Percentiles rank a stretch among this genome's conserved stretches.
Evolutionary conservation across 768 basidiomycete genomes (phyloP).

Genomic region (Tulasnella sp.): DNA sequence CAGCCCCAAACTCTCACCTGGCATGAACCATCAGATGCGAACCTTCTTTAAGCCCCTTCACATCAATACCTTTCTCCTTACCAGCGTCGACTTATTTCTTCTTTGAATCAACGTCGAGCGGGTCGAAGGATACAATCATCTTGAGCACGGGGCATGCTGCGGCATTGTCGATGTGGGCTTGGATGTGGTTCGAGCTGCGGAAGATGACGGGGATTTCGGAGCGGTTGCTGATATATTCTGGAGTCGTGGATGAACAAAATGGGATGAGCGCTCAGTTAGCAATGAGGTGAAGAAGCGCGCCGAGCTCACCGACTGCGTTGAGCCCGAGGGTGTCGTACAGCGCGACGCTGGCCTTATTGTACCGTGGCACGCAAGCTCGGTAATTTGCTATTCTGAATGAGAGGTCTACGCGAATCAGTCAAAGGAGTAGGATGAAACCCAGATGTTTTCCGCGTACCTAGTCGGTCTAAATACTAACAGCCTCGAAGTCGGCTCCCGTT

Average conservation of each 20-base stretch:
- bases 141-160: slow-evolving; percentile 55
- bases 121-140: slow-evolving; percentile 69
- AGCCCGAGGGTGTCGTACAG: slow-evolving; percentile 92
- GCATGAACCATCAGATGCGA: slow-evolving; percentile 28
- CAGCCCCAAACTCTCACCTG: background rate
- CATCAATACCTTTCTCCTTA: slow-evolving; percentile 48
- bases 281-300: slow-evolving; percentile 14
- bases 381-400: slow-evolving; percentile 94
- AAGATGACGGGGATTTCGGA: slow-evolving; percentile 73
- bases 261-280: background rate
- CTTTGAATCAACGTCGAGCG: slow-evolving; percentile 43
- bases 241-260: background rate
- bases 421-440: too few relatives aligned
- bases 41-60: slow-evolving; percentile 65
- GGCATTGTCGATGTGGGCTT: slow-evolving; percentile 63
- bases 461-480: slow-evolving; percentile 83
- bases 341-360: slow-evolving; percentile 74
- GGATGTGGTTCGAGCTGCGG: slow-evolving; percentile 62
- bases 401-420: too few relatives aligned
- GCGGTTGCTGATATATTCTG: slow-evolving; percentile 63
- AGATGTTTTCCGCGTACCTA: too few relatives aligned
- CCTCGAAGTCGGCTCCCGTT: slow-evolving; percentile 41
- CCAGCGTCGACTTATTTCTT: slow-evolving; percentile 64
- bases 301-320: slow-evolving; percentile 71
- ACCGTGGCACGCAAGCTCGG: slow-evolving; percentile 78